Conservation (phyloP, 768 basidiomycete genomes). For the Floccularia luteovirens region DNA sequence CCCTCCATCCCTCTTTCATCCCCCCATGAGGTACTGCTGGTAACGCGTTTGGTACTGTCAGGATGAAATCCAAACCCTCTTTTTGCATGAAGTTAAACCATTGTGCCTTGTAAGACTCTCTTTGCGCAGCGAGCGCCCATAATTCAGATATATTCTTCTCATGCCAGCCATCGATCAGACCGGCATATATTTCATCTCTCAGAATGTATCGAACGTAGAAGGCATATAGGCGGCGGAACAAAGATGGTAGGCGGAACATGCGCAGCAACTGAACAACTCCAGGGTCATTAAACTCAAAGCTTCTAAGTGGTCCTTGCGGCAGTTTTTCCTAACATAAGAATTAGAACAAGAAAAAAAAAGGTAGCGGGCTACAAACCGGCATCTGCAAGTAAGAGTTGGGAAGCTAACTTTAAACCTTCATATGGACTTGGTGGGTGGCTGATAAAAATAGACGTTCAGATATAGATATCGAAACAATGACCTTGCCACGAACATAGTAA, state of each 20-base stretch:
- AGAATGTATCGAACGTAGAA: slow-evolving; percentile 46
- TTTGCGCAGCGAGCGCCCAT: slow-evolving; percentile 36
- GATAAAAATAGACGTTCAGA: not conserved
- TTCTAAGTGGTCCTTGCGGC: slow-evolving; percentile 22
- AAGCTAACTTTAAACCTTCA: slow-evolving; percentile 43
- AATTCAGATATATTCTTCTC: slow-evolving; percentile 37
- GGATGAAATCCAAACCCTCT: slow-evolving; percentile 45
- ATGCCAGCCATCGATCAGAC: slow-evolving; percentile 38
- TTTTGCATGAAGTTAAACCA: slow-evolving; percentile 34
- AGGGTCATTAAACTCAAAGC: slow-evolving; percentile 41
- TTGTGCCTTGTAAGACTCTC: slow-evolving; percentile 31
- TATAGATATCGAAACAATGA: not conserved
- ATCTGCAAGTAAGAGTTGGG: slow-evolving; percentile 44
- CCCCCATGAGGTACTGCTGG: slow-evolving; percentile 48
- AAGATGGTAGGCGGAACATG: slow-evolving; percentile 34
- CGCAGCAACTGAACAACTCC: slow-evolving; percentile 31
- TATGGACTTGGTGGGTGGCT: slow-evolving; percentile 41
- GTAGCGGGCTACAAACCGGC: slow-evolving; percentile 21
- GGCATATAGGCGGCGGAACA: slow-evolving; percentile 37
- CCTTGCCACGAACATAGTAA: slow-evolving; percentile 42
- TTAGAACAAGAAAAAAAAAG: slow-evolving; percentile 1
- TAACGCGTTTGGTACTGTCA: slow-evolving; percentile 49
- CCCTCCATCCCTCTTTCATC: slow-evolving; percentile 41
- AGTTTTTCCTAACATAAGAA: slow-evolving; percentile 21
- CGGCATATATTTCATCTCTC: slow-evolving; percentile 44